These are phyloP conservation scores for Ocimum tenuiflorum DNA, from an alignment of 257 asterid genomes.

Conservation along the genomic window DNA sequence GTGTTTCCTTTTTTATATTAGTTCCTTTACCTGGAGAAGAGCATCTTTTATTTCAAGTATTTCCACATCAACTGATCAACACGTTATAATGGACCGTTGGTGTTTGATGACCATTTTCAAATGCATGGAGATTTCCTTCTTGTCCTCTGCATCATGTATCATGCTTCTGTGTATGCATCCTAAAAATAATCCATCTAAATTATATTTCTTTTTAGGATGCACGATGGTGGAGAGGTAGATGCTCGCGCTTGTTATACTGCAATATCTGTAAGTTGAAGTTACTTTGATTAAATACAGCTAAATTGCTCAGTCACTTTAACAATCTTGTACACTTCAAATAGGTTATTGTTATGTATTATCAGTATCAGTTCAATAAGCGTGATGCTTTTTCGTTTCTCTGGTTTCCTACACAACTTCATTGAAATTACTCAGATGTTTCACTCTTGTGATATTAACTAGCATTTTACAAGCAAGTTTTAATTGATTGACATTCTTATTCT, in stretches of 20 bases:
- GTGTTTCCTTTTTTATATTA: conserved; percentile 3
- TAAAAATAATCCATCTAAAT: conserved; percentile 6
- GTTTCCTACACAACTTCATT: neutral
- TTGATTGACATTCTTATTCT: neutral
- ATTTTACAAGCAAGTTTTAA: neutral
- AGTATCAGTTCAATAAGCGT: neutral
- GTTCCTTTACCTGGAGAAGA: conserved; percentile 7
- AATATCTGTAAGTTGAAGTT: conserved; percentile 62
- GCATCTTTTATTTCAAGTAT: neutral
- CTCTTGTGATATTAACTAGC: neutral
- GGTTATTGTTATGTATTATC: neutral
- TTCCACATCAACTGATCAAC: neutral
- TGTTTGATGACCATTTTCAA: neutral
- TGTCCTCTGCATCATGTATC: neutral
- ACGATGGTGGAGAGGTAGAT: conserved; percentile 94
- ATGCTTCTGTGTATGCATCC: neutral
- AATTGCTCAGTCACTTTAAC: neutral
- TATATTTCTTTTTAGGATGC: conserved; percentile 58
- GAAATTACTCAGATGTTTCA: neutral
- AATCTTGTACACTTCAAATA: neutral
- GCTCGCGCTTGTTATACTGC: conserved; percentile 98
- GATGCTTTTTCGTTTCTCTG: neutral
- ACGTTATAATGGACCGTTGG: neutral
- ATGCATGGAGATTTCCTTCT: conserved; percentile 6
- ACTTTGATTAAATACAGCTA: conserved; percentile 4